Conservation (phyloP, 805 yeast genomes). For the Hanseniaspora taiwanica region DNA sequence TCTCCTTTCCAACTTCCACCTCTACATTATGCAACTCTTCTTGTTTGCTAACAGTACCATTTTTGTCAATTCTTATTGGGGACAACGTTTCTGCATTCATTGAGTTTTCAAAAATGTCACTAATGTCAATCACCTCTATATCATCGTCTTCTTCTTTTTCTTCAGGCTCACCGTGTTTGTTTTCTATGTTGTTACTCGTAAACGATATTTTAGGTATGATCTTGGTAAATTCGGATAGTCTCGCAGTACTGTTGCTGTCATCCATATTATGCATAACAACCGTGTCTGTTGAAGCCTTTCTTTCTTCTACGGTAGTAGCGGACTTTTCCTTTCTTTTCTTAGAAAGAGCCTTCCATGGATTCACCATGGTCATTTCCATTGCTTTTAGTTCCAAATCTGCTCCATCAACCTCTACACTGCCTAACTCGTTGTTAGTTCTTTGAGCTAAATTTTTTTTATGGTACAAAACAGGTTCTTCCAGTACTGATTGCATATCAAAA, state of each 20-base stretch:
- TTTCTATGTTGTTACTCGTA: no score
- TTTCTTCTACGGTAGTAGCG: neutral
- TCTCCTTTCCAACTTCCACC: neutral
- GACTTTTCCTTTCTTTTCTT: neutral
- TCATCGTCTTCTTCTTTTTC: conserved; percentile 4
- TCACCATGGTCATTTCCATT: conserved; percentile 25
- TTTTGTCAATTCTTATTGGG: neutral
- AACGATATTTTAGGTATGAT: no score
- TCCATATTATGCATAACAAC: neutral
- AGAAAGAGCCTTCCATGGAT: conserved; percentile 15
- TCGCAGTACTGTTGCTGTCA: neutral
- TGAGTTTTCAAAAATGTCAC: conserved; percentile 16
- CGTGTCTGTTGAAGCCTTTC: neutral
- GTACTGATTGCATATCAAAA: no score
- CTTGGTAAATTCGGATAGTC: neutral
- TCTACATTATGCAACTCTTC: neutral
- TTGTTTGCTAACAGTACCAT: neutral
- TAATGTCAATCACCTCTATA: conserved; percentile 11
- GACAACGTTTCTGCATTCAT: neutral
- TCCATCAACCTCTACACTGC: conserved; percentile 3
- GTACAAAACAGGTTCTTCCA: no score
- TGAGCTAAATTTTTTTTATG: conserved; percentile 4
- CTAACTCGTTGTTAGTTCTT: neutral
- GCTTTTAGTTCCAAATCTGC: conserved; percentile 12
- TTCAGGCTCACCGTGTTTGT: no score